Base-by-base conservation (phyloP, 108 stramenopile genomes). In the Asterionellopsis glacialis region DNA sequence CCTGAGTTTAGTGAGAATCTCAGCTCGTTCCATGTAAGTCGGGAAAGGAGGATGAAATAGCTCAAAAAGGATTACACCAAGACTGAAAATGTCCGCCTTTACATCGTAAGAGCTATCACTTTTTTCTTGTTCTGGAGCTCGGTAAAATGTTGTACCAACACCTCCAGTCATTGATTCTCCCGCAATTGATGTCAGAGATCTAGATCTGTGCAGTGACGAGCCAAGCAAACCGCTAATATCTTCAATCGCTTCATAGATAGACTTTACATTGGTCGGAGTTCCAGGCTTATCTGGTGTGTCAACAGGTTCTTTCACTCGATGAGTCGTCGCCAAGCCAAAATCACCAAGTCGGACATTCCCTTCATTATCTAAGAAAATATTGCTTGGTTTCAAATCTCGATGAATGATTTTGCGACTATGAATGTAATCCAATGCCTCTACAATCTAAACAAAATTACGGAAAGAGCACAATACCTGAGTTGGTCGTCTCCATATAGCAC, bases 31-130 rank as follows among this genome's bases (percentile, higher is more conserved):
- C 79, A 83, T 82, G 54, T 79, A 59, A 26, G 87, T 88, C 11
- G 51, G 47, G 66, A 88, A 88, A 19, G 81, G 79, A 9, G 67
- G 75, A 48, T 81, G 69, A 57, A 87, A 84, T 77, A 88, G 84
- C 45, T 88, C 90, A 61, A 92, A 92, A 13, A 88, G 59, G 11
- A 83, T 61, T 15, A 92, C 74, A 11, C 90, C 90, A 14, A 92
- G 59, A 14, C 78, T 77, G 59, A 83, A 92, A n/a, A 92, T 92
- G 47, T 92, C 90, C 1, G 84, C 87, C 49, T 87, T 75, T n/a
- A 80, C 61, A 52, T 74, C 82, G 45, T 92, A 92, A 11, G 78
- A 61, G 13, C 53, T 51, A 33, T 70, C 61, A 26, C 70, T 69
- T 52, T 69, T 69, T 39, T 75, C 80, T 51, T 86, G 84, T 50